Percentiles rank a stretch among this genome's conserved stretches.
phyloP scores from a whole-genome alignment of 139 green algal genomes.

The Eudorina sp. region DNA sequence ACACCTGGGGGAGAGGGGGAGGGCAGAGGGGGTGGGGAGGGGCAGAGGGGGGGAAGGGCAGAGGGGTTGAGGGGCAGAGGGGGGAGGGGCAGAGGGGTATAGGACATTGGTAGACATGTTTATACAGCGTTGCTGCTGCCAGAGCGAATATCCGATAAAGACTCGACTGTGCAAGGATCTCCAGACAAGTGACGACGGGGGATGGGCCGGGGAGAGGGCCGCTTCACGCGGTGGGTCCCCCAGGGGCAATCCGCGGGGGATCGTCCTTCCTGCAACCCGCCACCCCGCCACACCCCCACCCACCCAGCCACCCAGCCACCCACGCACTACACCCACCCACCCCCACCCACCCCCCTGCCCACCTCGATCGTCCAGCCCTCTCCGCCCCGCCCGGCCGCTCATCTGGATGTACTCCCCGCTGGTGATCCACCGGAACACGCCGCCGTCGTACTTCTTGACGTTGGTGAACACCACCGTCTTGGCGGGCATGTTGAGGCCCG shows the following conservation, averaged over 20 bases:
- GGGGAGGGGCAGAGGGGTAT: background rate
- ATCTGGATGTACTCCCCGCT: slow-evolving; percentile 98
- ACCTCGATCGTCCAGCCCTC: slow-evolving; percentile 87
- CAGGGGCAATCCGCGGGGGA: too few species aligned
- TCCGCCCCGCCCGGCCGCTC: slow-evolving; percentile 92
- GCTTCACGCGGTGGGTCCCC: too few species aligned
- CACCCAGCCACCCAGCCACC: too few species aligned
- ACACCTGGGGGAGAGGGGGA: slow-evolving; percentile 65
- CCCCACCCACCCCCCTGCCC: background rate
- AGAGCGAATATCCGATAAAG: too few species aligned
- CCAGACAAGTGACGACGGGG: too few species aligned
- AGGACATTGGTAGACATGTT: too few species aligned
- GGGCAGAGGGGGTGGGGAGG: background rate
- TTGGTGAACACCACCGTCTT: slow-evolving; percentile 95
- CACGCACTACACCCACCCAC: too few species aligned
- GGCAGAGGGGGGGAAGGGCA: background rate
- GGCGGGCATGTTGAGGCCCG: slow-evolving; percentile 98
- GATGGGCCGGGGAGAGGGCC: too few species aligned
- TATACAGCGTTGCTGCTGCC: too few species aligned
- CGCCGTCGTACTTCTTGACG: slow-evolving; percentile 95
- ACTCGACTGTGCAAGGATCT: too few species aligned
- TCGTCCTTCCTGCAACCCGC: too few species aligned
- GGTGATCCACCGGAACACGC: slow-evolving; percentile 72
- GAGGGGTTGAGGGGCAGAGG: background rate
- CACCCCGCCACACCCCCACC: too few species aligned